Evolutionary conservation across 2,329 filamentous ascomycete species (phyloP).

Genomic region (Aspergillus texensis): DNA sequence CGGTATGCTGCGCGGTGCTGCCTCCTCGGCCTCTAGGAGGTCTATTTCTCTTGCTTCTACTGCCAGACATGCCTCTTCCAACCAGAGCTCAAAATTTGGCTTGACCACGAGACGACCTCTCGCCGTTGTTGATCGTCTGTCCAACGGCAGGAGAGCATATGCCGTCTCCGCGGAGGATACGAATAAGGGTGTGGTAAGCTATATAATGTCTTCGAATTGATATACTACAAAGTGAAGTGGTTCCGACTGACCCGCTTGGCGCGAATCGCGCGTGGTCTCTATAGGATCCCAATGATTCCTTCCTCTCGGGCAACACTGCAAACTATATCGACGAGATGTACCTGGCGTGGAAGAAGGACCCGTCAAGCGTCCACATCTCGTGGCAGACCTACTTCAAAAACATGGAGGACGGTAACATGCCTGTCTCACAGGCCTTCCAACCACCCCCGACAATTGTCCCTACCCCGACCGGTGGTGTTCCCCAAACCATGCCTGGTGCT

Average conservation of each 20-base stretch:
- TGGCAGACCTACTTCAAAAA: slow-evolving; percentile 99
- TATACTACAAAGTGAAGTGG: background rate
- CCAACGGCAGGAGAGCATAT: slow-evolving; percentile 55
- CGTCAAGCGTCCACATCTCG: slow-evolving; percentile 90
- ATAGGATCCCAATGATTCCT: slow-evolving; percentile 88
- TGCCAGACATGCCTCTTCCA: slow-evolving; percentile 29
- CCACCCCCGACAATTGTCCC: slow-evolving; percentile 91
- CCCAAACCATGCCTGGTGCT: slow-evolving; percentile 69
- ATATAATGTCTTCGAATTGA: slow-evolving; percentile 6
- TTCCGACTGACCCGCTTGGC: slow-evolving; percentile 21
- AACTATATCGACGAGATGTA: slow-evolving; percentile 99
- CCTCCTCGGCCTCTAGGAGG: slow-evolving; percentile 35
- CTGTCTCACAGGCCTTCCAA: slow-evolving; percentile 94
- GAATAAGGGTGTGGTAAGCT: slow-evolving; percentile 57
- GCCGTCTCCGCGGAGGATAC: slow-evolving; percentile 55
- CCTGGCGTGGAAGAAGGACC: slow-evolving; percentile 93
- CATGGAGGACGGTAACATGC: slow-evolving; percentile 98
- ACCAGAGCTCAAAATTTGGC: slow-evolving; percentile 37
- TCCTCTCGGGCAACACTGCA: slow-evolving; percentile 93
- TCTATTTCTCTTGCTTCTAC: slow-evolving; percentile 38
- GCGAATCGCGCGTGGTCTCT: slow-evolving; percentile 9
- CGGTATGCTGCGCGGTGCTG: slow-evolving; percentile 39
- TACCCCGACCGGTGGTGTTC: slow-evolving; percentile 75
- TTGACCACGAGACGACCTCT: slow-evolving; percentile 46
- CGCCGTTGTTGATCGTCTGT: slow-evolving; percentile 42